Base-by-base conservation (phyloP, 768 basidiomycete genomes). In the Lentinula lateritia region DNA sequence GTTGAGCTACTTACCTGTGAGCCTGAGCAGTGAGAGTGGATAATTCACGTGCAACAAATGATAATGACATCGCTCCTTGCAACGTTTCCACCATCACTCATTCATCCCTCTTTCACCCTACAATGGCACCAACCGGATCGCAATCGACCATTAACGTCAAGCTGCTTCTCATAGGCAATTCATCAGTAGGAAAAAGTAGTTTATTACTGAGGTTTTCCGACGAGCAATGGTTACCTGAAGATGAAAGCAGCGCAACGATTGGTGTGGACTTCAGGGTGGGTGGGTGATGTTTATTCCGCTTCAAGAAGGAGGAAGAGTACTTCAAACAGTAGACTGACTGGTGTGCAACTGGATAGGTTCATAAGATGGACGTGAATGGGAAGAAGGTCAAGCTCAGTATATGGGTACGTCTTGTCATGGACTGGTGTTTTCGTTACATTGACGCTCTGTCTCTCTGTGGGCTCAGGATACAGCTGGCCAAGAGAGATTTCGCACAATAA, bases 401-500 rank as follows among this genome's bases (percentile, higher is more conserved):
- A 73, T 99, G 97, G 97, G 95, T 96, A 67, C 63, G 88, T 74
- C n/a, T 20, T 53, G 52, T 10, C 53, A 28, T 61, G 9, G 7
- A 9, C 7, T 18, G 46, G n/a, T 23, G 16, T 18, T 23, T 48
- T 16, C 15, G 56, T 23, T 32, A 6, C 15, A n/a, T 38, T 23
- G 58, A 54, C 52, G 5, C 23, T 15, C 42, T 62, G 20, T 55
- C 20, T 20, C n/a, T 10, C 48, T 60, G 23, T 61, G 48, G 3
- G 28, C 13, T n/a, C 66, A 95, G 93, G 93, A 97, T 67, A 96
- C 94, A 0, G 93, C 95, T 54, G 96, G 97, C 0, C 96, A 98
- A 73, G 97, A 99, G 74, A 87, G 96, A 5, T 99, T 98, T 71
- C 82, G 94, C 50, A 97, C 95, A 3, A 89, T 99, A 66, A 98